phyloP scores from a whole-genome alignment of 176 grass and related monocot species.

The Coix lacrymajobi region DNA sequence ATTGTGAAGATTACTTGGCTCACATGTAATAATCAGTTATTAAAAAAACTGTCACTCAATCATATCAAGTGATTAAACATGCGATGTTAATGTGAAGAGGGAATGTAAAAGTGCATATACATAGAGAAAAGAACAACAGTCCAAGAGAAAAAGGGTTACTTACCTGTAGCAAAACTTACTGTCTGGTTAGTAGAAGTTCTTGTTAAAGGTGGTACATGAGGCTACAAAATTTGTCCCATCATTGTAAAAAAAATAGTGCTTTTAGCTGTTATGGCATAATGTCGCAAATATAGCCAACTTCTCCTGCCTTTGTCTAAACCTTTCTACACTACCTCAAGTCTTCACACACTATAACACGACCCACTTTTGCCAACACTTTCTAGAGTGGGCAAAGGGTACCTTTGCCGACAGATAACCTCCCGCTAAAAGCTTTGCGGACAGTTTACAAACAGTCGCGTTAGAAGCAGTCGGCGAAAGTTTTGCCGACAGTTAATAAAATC shows the following conservation, averaged over 20 bases:
- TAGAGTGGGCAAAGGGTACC: no score
- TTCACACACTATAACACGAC: no score
- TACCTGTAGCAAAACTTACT: not conserved
- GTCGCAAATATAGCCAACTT: not conserved
- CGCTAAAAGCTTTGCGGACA: no score
- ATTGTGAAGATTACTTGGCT: not conserved
- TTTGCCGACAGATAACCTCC: no score
- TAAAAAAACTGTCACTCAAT: not conserved
- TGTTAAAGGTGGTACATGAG: not conserved
- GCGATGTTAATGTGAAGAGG: not conserved
- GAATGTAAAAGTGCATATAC: not conserved
- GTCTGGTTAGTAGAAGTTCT: not conserved
- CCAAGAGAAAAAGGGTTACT: no score
- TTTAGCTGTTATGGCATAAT: not conserved
- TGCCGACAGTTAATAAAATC: no score
- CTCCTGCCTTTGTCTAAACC: not conserved
- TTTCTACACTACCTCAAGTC: no score
- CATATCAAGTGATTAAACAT: not conserved
- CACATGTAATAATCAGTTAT: not conserved
- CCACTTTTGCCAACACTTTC: no score
- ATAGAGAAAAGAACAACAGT: no score
- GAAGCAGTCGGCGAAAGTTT: no score
- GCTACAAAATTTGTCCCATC: not conserved
- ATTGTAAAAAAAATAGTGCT: not conserved
- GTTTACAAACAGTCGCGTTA: no score